These are phyloP conservation scores for Iberis amara DNA, from an alignment of 441 rosid species.

Conservation along the genomic window DNA sequence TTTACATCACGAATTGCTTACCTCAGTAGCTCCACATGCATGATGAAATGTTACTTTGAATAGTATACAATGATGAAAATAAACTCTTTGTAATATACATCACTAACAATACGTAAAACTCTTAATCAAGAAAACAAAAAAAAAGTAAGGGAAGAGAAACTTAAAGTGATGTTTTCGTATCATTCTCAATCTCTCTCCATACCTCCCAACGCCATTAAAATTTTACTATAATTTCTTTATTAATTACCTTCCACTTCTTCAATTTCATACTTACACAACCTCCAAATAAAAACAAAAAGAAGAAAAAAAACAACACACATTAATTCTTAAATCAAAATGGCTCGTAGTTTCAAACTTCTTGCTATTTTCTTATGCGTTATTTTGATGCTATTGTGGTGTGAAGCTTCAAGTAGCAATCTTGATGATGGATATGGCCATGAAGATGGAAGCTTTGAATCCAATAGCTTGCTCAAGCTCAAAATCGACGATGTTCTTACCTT, in stretches of 20 bases:
- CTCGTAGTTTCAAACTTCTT: conserved; percentile 19
- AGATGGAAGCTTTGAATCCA: conserved; percentile 33
- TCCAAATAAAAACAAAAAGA: conserved; percentile 4
- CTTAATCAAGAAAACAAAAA: not conserved
- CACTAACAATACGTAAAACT: not conserved
- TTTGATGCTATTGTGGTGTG: conserved; percentile 7
- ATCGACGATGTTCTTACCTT: conserved; percentile 29
- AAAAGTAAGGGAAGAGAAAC: too few relatives aligned
- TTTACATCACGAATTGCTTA: conserved; percentile 25
- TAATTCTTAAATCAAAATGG: conserved; percentile 8
- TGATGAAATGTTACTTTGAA: conserved; percentile 20
- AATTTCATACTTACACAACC: conserved; percentile 20
- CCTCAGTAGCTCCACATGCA: too few relatives aligned
- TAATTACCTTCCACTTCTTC: conserved; percentile 16
- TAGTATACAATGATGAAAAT: conserved; percentile 8
- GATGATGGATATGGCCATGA: conserved; percentile 32
- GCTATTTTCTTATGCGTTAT: conserved; percentile 15
- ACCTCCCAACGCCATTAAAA: conserved; percentile 28
- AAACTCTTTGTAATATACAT: conserved; percentile 1
- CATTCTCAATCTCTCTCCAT: conserved; percentile 29
- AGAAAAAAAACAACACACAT: conserved; percentile 4
- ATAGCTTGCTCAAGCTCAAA: conserved; percentile 22
- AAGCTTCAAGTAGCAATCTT: conserved; percentile 33
- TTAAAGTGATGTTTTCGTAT: conserved; percentile 30
- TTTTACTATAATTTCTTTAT: conserved; percentile 23